Base-by-base conservation (phyloP, 2,329 filamentous ascomycete species). In the Colletotrichum filicis region DNA sequence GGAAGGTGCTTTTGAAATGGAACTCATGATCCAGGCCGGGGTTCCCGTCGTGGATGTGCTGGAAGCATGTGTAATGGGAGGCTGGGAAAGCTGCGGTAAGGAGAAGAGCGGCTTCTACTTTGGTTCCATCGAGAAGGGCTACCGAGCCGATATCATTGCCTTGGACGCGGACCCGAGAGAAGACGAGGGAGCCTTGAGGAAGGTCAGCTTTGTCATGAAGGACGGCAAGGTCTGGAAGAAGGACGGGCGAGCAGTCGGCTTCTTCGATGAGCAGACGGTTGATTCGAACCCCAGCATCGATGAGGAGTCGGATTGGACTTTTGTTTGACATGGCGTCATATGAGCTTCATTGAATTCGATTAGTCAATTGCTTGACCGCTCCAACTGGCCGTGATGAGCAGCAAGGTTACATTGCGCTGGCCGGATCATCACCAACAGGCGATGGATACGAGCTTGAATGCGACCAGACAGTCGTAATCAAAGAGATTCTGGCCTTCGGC, bases 171-270 rank as follows among this genome's bases (percentile, higher is more conserved):
- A 89, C 75, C 83, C 85, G 3, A 79, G 80, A 30, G 74, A 79
- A 24, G 85, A 88, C 66, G 46, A 77, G 1, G 74, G 77, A 24
- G 84, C 84, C 2, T 72, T 90, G 35, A 82, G 87, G 65, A 84
- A 82, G 70, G 85, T 90, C 1, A 81, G 78, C 65, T 89, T 89
- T 77, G 88, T 90, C 22, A 90, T 90, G 87, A 90, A 90, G 77
- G 88, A 90, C 76, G 88, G 82, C 1, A 82, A 76, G 61, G 80
- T 89, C 9, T 89, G 86, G 82, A 89, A 88, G 76, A 67, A 76
- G 49, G 77, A 79, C 6, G 80, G 82, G 3, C 74, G 12, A 53
- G 46, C 71, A 12, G 35, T 71, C 24, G 75, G 58, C 19, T 74
- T 56, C n/a, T 37, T 66, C 11, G 65, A 49, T 62, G 66, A 30